These are phyloP conservation scores for Cyclospora cayetanensis DNA, from an alignment of 169 alveolate genomes.

Conservation along the genomic window DNA sequence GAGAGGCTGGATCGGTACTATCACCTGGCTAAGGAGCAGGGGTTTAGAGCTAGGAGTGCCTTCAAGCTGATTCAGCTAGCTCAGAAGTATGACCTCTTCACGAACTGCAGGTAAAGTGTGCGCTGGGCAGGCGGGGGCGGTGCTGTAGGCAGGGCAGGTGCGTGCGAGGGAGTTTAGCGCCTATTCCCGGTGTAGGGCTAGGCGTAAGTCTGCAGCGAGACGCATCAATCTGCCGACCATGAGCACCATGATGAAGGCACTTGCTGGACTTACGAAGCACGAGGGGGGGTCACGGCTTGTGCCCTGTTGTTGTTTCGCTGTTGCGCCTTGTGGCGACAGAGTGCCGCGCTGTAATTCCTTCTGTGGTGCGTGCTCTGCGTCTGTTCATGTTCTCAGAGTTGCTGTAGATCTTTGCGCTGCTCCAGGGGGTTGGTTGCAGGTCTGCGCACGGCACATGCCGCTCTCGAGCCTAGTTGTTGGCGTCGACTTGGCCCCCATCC, in stretches of 20 bases:
- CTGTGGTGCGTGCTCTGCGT: conserved; percentile 60
- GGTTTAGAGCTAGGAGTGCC: conserved; percentile 99
- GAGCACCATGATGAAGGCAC: too few species aligned
- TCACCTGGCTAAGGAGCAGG: conserved; percentile 98
- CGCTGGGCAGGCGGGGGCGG: too few species aligned
- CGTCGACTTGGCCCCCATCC: conserved; percentile 97
- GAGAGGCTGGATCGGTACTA: conserved; percentile 96
- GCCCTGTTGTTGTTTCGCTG: neutral
- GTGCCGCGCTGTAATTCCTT: neutral
- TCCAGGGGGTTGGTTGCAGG: conserved; percentile 99
- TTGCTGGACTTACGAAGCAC: too few species aligned
- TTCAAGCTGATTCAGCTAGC: conserved; percentile 98
- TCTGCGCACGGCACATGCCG: conserved; percentile 94
- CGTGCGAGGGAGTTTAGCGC: too few species aligned
- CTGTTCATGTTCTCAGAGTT: conserved; percentile 74
- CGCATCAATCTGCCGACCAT: too few species aligned
- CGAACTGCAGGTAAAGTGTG: conserved; percentile 26
- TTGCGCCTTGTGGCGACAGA: neutral
- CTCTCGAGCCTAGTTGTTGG: conserved; percentile 92
- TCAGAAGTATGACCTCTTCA: conserved; percentile 91
- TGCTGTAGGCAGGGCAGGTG: too few species aligned
- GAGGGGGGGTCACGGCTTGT: too few species aligned
- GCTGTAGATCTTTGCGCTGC: conserved; percentile 99
- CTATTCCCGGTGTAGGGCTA: too few species aligned
- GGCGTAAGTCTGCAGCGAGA: too few species aligned